A percentile compares a stretch with the other conserved stretches of the same genome.
phyloP scores from a whole-genome alignment of 495 filamentous ascomycete genomes.

The Penicillium argentinense region DNA sequence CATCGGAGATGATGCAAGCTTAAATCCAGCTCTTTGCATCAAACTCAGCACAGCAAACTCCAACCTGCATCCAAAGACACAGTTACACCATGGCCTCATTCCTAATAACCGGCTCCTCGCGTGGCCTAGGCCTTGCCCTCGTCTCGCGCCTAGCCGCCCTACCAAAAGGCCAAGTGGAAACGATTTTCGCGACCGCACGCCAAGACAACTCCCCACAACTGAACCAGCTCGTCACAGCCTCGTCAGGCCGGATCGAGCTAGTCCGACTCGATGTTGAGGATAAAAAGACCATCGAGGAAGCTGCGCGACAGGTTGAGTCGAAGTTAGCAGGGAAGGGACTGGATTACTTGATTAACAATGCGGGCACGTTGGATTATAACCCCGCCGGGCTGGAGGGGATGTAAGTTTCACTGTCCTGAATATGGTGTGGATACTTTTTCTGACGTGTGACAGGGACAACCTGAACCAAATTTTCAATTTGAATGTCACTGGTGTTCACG shows the following conservation, averaged over 20 bases:
- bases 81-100: constrained; percentile 25
- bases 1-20: not conserved
- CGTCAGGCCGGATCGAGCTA: constrained; percentile 39
- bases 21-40: not conserved
- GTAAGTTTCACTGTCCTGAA: constrained; percentile 23
- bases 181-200: constrained; percentile 39
- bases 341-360: constrained; percentile 56
- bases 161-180: constrained; percentile 30
- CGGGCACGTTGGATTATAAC: constrained; percentile 29
- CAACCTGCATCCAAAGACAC: not conserved
- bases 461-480: constrained; percentile 40
- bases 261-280: constrained; percentile 47
- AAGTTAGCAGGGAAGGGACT: constrained; percentile 42
- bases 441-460: constrained; percentile 24
- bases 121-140: constrained; percentile 56
- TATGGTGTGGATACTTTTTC: too few relatives aligned
- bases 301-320: constrained; percentile 32
- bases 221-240: constrained; percentile 15
- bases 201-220: constrained; percentile 28
- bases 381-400: constrained; percentile 29
- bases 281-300: constrained; percentile 40
- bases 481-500: constrained; percentile 46
- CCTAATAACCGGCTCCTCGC: constrained; percentile 42
- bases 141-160: constrained; percentile 30
- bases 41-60: not conserved